phyloP scores from a whole-genome alignment of 1,139 yeast genomes.

The Entelexis paramagnoliae region DNA sequence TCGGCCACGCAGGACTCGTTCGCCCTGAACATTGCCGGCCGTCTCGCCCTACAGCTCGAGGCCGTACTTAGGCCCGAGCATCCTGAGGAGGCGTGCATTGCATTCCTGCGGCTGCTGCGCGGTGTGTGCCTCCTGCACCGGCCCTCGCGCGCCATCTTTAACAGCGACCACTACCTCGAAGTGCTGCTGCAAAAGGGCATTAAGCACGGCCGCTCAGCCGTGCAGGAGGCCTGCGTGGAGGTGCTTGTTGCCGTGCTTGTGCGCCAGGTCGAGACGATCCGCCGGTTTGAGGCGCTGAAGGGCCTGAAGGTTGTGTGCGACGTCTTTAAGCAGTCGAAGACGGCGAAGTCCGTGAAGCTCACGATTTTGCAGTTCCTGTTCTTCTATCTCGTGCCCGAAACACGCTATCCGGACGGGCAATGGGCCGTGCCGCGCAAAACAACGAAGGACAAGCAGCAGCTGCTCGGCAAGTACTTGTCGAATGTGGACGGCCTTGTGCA shows the following conservation, averaged over 20 bases:
- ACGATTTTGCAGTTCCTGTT: conserved; percentile 62
- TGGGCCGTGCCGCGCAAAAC: conserved; percentile 30
- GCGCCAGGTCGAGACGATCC: conserved; percentile 45
- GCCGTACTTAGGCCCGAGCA: neutral
- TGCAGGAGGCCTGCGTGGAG: conserved; percentile 43
- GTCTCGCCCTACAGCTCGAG: conserved; percentile 19
- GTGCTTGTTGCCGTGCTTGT: conserved; percentile 53
- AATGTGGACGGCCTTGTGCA: conserved; percentile 40
- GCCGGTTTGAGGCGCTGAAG: conserved; percentile 49
- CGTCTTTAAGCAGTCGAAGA: conserved; percentile 34
- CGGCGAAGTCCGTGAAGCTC: conserved; percentile 37
- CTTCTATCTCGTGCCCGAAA: conserved; percentile 63
- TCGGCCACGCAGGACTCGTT: conserved; percentile 22
- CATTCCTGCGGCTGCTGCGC: conserved; percentile 34
- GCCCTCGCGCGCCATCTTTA: conserved; percentile 35
- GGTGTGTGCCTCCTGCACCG: conserved; percentile 57
- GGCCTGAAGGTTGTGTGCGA: conserved; percentile 50
- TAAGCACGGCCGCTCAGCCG: conserved; percentile 20
- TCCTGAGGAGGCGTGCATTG: conserved; percentile 7
- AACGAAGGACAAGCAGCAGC: conserved; percentile 45
- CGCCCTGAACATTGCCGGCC: conserved; percentile 24
- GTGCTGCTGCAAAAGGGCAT: conserved; percentile 13
- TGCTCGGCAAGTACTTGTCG: conserved; percentile 41
- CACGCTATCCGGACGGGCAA: conserved; percentile 25
- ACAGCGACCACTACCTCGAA: conserved; percentile 18